phyloP scores from a whole-genome alignment of 345 rosid species.

The Aquilaria sinensis region DNA sequence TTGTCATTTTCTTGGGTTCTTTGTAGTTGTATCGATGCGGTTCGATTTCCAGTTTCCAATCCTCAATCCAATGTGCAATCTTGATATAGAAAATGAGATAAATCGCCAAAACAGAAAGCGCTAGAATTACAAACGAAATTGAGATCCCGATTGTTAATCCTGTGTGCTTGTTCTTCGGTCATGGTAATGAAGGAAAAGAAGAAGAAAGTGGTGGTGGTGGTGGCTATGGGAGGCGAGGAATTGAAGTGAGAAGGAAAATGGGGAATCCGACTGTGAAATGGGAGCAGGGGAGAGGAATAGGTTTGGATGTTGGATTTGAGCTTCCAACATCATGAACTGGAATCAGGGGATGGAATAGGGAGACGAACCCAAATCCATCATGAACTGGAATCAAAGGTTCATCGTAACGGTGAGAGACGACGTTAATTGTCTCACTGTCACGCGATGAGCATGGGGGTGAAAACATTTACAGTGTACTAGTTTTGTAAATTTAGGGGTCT shows the following conservation, averaged over 20 bases:
- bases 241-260: neutral
- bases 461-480: no score
- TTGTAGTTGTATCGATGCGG: slow-evolving; percentile 62
- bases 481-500: no score
- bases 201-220: slow-evolving; percentile 25
- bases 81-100: slow-evolving; percentile 30
- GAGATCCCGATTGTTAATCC: slow-evolving; percentile 31
- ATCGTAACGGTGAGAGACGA: no score
- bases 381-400: no score
- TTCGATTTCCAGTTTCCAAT: slow-evolving; percentile 74
- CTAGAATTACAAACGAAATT: slow-evolving; percentile 19
- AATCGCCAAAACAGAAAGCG: slow-evolving; percentile 11
- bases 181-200: slow-evolving; percentile 55
- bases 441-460: no score
- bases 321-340: no score
- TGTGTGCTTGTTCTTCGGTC: slow-evolving; percentile 21
- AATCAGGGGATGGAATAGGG: no score
- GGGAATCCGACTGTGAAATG: slow-evolving; percentile 7
- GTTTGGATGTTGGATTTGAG: neutral
- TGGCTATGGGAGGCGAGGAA: slow-evolving; percentile 7
- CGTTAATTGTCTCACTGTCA: no score
- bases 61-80: slow-evolving; percentile 60
- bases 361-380: no score
- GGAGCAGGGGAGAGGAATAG: neutral
- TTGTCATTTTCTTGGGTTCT: slow-evolving; percentile 69